phyloP scores from a whole-genome alignment of 306 rosid species.

The Leucaena leucocephala region DNA sequence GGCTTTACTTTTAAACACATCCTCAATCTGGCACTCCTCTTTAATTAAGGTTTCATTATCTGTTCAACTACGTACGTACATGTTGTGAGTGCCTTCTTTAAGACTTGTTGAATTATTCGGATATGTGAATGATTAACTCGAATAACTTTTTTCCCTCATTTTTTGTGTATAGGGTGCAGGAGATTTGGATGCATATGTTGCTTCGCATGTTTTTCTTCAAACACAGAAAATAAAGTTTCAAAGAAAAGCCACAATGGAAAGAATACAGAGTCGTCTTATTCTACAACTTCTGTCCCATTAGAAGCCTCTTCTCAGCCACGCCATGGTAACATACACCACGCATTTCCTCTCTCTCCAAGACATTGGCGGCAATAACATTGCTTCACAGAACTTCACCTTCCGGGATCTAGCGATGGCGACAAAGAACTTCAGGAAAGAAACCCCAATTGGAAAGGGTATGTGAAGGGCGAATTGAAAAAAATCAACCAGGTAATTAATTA shows the following conservation, averaged over 20 bases:
- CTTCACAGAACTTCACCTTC: slow-evolving; percentile 56
- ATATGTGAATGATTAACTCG: background rate
- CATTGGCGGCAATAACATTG: slow-evolving; percentile 62
- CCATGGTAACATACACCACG: background rate
- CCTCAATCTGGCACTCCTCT: slow-evolving; percentile 23
- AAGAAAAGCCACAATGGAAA: slow-evolving; percentile 25
- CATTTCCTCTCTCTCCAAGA: background rate
- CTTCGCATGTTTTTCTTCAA: slow-evolving; percentile 36
- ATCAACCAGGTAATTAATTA: slow-evolving; percentile 69
- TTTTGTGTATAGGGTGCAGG: background rate
- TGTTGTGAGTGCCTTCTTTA: no score
- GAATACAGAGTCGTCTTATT: slow-evolving; percentile 12
- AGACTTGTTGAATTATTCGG: background rate
- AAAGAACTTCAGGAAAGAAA: slow-evolving; percentile 62
- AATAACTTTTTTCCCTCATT: background rate
- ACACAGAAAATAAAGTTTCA: slow-evolving; percentile 34
- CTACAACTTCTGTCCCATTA: background rate
- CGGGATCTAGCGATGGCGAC: slow-evolving; percentile 72
- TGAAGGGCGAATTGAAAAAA: slow-evolving; percentile 56
- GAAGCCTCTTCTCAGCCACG: background rate
- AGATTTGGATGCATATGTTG: background rate
- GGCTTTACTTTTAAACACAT: slow-evolving; percentile 26
- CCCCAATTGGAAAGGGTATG: slow-evolving; percentile 88
- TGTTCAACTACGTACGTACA: no score
- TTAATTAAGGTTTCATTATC: background rate